Conservation (phyloP, 2,329 filamentous ascomycete species). For the Leptographium lundbergii region DNA sequence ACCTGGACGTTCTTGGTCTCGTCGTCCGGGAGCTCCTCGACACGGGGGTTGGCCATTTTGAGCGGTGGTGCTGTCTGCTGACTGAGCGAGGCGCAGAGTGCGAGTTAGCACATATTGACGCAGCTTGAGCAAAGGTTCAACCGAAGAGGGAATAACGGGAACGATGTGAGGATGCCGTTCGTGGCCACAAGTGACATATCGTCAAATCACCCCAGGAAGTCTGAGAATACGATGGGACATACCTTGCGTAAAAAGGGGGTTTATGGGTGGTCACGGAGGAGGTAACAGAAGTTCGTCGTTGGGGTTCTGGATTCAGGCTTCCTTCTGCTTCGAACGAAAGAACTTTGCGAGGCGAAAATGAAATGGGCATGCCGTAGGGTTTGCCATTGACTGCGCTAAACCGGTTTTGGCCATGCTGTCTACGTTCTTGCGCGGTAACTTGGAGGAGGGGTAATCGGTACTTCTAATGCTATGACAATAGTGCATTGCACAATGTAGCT, state of each 20-base stretch:
- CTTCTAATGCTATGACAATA: not conserved
- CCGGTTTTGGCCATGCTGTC: not conserved
- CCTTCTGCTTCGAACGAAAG: not conserved
- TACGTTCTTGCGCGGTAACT: no score
- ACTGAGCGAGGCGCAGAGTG: not conserved
- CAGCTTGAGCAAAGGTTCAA: no score
- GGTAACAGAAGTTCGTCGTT: not conserved
- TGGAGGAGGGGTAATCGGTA: not conserved
- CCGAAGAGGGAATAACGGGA: not conserved
- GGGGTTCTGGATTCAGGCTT: not conserved
- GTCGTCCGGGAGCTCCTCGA: conserved; percentile 94
- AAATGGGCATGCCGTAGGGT: conserved; percentile 6
- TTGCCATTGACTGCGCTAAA: conserved; percentile 5
- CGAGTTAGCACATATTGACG: not conserved
- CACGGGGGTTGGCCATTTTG: conserved; percentile 92
- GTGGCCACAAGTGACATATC: not conserved
- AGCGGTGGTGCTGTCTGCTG: not conserved
- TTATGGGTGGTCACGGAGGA: not conserved
- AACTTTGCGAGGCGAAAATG: conserved; percentile 3
- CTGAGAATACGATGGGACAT: not conserved
- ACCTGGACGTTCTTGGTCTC: conserved; percentile 71
- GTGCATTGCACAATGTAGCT: not conserved
- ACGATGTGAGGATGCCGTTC: not conserved
- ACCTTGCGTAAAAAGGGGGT: not conserved
- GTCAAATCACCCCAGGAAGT: not conserved